Evolutionary conservation across 768 basidiomycete genomes (phyloP).

Genomic region (Lactarius indigo): DNA sequence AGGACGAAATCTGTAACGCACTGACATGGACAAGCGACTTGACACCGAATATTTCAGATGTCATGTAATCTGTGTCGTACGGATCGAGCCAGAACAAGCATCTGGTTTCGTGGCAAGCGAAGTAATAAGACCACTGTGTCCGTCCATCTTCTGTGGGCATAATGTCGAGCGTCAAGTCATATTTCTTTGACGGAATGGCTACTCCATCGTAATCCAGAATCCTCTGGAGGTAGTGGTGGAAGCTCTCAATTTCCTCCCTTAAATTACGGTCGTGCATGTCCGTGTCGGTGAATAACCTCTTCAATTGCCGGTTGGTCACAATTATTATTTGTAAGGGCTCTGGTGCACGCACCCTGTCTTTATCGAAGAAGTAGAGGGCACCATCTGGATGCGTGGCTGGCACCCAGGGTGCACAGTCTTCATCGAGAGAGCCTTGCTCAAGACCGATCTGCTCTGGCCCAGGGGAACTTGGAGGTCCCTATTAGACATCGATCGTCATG

Average conservation of each 20-base stretch:
- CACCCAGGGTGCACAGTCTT: conserved; percentile 36
- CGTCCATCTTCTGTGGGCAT: conserved; percentile 35
- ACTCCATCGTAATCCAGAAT: conserved; percentile 18
- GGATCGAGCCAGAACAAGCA: conserved; percentile 52
- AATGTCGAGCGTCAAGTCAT: conserved; percentile 21
- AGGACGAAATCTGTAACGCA: conserved; percentile 7
- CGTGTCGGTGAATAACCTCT: conserved; percentile 55
- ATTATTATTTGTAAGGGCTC: neutral
- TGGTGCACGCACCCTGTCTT: conserved; percentile 37
- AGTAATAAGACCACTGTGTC: conserved; percentile 42
- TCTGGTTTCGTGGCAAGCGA: conserved; percentile 44
- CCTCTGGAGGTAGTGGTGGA: neutral
- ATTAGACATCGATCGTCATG: neutral
- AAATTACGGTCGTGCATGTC: conserved; percentile 41
- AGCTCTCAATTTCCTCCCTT: conserved; percentile 35
- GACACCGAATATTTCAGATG: conserved; percentile 25
- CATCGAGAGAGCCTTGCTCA: neutral
- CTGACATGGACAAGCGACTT: conserved; percentile 18
- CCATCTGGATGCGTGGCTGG: conserved; percentile 57
- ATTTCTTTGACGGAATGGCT: conserved; percentile 24
- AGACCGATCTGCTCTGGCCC: neutral
- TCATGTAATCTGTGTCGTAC: conserved; percentile 36
- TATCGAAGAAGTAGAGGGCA: conserved; percentile 52
- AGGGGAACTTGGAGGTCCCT: neutral
- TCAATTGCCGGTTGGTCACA: neutral